Percentiles rank a stretch among this genome's conserved stretches.
Evolutionary conservation across 805 yeast species (phyloP).

Genomic region (Clavispora santaluciae): DNA sequence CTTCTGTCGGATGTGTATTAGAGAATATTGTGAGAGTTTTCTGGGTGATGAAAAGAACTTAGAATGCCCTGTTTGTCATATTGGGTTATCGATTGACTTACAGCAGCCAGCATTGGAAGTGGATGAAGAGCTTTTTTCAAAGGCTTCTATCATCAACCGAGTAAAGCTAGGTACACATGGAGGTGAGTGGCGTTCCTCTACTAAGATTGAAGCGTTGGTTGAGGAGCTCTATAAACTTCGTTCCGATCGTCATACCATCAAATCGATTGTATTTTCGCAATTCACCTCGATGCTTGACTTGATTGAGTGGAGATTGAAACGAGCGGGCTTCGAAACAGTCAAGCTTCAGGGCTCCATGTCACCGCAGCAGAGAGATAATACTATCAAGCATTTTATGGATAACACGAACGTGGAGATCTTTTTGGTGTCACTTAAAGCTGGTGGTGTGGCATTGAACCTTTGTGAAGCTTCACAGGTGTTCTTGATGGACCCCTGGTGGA

Average conservation of each 20-base stretch:
- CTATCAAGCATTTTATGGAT: constrained; percentile 88
- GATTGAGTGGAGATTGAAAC: constrained; percentile 89
- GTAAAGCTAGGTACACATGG: constrained; percentile 66
- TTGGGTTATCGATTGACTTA: constrained; percentile 84
- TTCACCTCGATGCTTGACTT: constrained; percentile 95
- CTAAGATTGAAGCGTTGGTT: constrained; percentile 93
- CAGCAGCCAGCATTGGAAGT: constrained; percentile 81
- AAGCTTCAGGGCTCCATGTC: constrained; percentile 96
- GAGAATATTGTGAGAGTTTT: constrained; percentile 82
- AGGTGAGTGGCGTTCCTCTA: constrained; percentile 88
- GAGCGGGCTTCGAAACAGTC: constrained; percentile 94
- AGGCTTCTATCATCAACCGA: constrained; percentile 76
- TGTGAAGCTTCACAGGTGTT: constrained; percentile 98
- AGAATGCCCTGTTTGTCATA: constrained; percentile 95
- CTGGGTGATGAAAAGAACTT: constrained; percentile 56
- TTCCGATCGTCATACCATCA: constrained; percentile 82
- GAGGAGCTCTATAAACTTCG: constrained; percentile 87
- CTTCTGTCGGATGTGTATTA: constrained; percentile 89
- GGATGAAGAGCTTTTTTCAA: constrained; percentile 53
- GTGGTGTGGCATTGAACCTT: constrained; percentile 95
- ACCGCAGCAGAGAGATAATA: constrained; percentile 89
- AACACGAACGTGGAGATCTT: constrained; percentile 91
- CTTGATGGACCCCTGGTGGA: constrained; percentile 98
- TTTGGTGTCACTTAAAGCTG: constrained; percentile 92
- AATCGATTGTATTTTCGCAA: constrained; percentile 95